Evolutionary conservation across 2,329 filamentous ascomycete species (phyloP).

Genomic region (Aspergillus fumigatus): DNA sequence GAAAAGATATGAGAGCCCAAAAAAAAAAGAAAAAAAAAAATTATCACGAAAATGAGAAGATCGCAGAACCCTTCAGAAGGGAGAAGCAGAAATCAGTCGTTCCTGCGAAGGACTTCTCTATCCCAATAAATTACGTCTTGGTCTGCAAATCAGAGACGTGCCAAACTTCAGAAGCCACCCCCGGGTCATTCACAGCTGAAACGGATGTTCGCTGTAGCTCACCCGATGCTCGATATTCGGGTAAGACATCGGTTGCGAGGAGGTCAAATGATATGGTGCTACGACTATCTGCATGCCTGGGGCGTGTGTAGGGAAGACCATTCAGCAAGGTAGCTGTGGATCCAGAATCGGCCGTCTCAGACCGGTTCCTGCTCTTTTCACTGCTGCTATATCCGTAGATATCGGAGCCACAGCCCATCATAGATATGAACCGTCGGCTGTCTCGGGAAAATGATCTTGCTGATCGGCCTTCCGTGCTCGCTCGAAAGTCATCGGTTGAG

Average conservation of each 20-base stretch:
- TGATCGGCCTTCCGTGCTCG: constrained; percentile 9
- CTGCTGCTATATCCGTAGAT: constrained; percentile 39
- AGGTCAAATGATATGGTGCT: constrained; percentile 14
- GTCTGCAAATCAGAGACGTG: background rate
- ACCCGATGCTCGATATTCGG: constrained; percentile 16
- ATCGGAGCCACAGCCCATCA: constrained; percentile 29
- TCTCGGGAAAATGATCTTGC: constrained; percentile 19
- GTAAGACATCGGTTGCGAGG: constrained; percentile 13
- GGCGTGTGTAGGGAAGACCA: constrained; percentile 38
- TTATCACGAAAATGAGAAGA: background rate
- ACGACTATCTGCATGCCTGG: constrained; percentile 17
- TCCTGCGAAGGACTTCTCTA: background rate
- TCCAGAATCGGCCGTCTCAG: constrained; percentile 18
- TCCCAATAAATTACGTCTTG: background rate
- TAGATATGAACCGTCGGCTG: constrained; percentile 16
- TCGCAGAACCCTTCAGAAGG: background rate
- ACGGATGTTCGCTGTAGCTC: constrained; percentile 21
- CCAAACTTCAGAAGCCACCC: constrained; percentile 8
- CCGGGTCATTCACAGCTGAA: constrained; percentile 21
- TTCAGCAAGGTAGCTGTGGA: constrained; percentile 34
- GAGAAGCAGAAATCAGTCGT: background rate
- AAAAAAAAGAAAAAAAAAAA: background rate
- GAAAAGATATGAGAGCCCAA: background rate
- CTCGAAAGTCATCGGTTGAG: constrained; percentile 15
- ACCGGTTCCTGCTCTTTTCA: constrained; percentile 27